Conservation (phyloP, 2,329 filamentous ascomycete species). For the Fusarium paranaense region DNA sequence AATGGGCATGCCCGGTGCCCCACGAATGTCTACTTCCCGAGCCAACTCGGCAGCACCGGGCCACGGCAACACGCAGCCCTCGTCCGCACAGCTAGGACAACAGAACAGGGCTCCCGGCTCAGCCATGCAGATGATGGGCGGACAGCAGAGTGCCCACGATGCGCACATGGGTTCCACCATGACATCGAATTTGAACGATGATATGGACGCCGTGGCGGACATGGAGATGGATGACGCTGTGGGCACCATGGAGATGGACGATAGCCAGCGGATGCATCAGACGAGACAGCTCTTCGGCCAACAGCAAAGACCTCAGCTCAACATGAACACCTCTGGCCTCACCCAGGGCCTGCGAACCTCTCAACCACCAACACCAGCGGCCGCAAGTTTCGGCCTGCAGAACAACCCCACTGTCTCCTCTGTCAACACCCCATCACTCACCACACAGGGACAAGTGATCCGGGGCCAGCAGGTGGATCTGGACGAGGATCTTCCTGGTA, state of each 20-base stretch:
- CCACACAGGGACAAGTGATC: constrained; percentile 78
- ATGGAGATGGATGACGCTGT: constrained; percentile 96
- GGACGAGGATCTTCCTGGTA: constrained; percentile 77
- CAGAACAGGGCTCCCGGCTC: constrained; percentile 46
- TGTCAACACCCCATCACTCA: constrained; percentile 93
- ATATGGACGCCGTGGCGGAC: constrained; percentile 88
- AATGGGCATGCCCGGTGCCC: constrained; percentile 48
- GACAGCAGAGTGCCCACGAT: constrained; percentile 45
- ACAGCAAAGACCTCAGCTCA: constrained; percentile 75
- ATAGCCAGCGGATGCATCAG: constrained; percentile 75
- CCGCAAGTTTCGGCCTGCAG: constrained; percentile 81
- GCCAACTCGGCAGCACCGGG: constrained; percentile 47
- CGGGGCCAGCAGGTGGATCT: constrained; percentile 71
- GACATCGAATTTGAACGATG: constrained; percentile 58
- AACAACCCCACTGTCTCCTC: constrained; percentile 97
- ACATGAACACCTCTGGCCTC: constrained; percentile 81
- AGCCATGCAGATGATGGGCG: constrained; percentile 57
- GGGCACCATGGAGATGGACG: constrained; percentile 72
- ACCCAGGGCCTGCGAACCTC: constrained; percentile 85
- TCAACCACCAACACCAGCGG: constrained; percentile 85
- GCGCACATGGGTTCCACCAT: constrained; percentile 58
- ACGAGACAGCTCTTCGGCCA: constrained; percentile 76
- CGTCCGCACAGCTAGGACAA: constrained; percentile 49
- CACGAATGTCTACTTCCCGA: constrained; percentile 50
- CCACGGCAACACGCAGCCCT: constrained; percentile 45